Evolutionary conservation across 129 eudicot species (phyloP), one percentile per base, ranked within the genome.

Genomic region (Centella asiatica): DNA sequence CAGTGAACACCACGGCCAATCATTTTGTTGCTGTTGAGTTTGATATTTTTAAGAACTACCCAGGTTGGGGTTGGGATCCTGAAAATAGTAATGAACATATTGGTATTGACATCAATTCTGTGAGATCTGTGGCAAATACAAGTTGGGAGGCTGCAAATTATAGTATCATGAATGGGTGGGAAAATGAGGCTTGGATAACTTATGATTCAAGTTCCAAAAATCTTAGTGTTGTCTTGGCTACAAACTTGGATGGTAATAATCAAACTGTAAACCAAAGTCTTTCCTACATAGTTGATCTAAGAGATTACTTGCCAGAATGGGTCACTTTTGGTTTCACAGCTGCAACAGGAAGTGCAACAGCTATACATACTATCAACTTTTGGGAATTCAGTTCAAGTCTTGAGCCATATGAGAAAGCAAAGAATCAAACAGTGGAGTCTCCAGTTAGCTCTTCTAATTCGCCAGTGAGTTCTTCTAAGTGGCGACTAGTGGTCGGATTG

Each of bases 21-120:
- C 46, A 15, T 2, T 82, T 78, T 71, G 68, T 82, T 26, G 88
- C 88, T 0, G 81, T 82, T 28, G 88, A 82, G 68, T 82, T 82
- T 32, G 88, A 82, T 72, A 82, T 78, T 4, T 70, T 19, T 47
- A 5, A 2, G 14, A 62, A 81, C 11, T 34, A 4, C 8, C 3
- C 39, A 1, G n/a, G n/a, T n/a, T 1, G 4, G 1, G 15, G 3
- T 0, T 74, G 80, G 87, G 80, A 77, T 53, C 74, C 68, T 5
- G 24, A 4, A n/a, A 46, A 46, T n/a, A 5, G 7, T 77, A 1
- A 5, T 14, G 54, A 48, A 28, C 54, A 48, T 48, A 13, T 48
- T 5, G 54, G 54, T 48, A 22, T 48, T 48, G 54, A 48, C 6
- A 48, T 48, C 13, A 48, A 22, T 12, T 77, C 78, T 11, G 65